phyloP scores from a whole-genome alignment of 1,139 yeast genomes.

The Entelexis paramagnoliae region DNA sequence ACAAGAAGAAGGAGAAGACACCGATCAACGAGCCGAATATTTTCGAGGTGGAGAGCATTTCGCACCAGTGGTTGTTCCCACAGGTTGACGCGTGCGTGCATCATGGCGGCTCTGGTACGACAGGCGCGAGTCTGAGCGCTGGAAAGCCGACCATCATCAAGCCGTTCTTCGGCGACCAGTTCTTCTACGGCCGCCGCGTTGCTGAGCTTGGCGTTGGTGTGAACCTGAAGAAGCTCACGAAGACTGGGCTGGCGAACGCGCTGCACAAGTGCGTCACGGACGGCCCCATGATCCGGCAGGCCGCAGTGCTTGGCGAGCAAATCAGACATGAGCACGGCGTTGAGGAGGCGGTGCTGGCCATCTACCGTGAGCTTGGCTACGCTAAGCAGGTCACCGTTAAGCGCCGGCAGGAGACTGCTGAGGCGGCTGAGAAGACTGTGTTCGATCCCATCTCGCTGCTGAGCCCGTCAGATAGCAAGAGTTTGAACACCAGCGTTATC shows the following conservation, averaged over 20 bases:
- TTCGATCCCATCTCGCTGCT: slow-evolving; percentile 8
- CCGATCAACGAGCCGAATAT: slow-evolving; percentile 53
- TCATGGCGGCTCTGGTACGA: slow-evolving; percentile 96
- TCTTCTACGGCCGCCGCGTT: slow-evolving; percentile 75
- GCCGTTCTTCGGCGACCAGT: slow-evolving; percentile 95
- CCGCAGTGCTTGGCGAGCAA: slow-evolving; percentile 48
- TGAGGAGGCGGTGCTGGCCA: slow-evolving; percentile 56
- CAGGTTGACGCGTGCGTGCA: slow-evolving; percentile 89
- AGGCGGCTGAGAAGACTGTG: slow-evolving; percentile 8
- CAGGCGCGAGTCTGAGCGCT: slow-evolving; percentile 80
- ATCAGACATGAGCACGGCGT: slow-evolving; percentile 74
- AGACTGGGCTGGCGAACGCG: slow-evolving; percentile 54
- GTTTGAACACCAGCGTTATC: background rate
- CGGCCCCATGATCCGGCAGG: slow-evolving; percentile 54
- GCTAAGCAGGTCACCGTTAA: slow-evolving; percentile 34
- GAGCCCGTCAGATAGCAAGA: slow-evolving; percentile 1
- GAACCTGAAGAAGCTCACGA: slow-evolving; percentile 55
- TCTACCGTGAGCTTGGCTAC: slow-evolving; percentile 71
- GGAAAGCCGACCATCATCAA: slow-evolving; percentile 85
- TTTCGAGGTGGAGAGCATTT: slow-evolving; percentile 59
- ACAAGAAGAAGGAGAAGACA: slow-evolving; percentile 24
- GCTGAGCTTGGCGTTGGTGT: slow-evolving; percentile 89
- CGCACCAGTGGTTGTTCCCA: slow-evolving; percentile 92
- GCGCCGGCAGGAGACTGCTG: slow-evolving; percentile 14
- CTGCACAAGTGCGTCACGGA: slow-evolving; percentile 58